phyloP scores from a whole-genome alignment of 2,329 filamentous ascomycete species.

The Fusarium hainanense region DNA sequence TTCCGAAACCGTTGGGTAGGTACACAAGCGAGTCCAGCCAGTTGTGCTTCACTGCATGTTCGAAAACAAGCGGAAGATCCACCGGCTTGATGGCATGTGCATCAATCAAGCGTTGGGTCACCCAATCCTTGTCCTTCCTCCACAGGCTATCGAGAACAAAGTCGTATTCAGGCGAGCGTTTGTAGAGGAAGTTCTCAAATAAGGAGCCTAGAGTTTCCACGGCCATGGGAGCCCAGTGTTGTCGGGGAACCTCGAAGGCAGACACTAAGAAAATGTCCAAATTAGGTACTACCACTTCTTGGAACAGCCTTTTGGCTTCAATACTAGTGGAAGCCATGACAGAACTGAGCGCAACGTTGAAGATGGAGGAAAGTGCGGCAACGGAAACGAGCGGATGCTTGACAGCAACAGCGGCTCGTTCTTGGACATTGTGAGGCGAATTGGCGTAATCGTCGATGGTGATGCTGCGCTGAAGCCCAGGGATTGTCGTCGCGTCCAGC shows the following conservation, averaged over 20 bases:
- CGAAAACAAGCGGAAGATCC: slow-evolving; percentile 57
- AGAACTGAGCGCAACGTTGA: slow-evolving; percentile 72
- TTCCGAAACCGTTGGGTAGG: slow-evolving; percentile 82
- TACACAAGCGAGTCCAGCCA: slow-evolving; percentile 88
- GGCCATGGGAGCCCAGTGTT: slow-evolving; percentile 78
- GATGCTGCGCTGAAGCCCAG: slow-evolving; percentile 82
- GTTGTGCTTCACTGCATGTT: slow-evolving; percentile 79
- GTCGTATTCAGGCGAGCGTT: slow-evolving; percentile 80
- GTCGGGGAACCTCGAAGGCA: slow-evolving; percentile 78
- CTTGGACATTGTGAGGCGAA: slow-evolving; percentile 61
- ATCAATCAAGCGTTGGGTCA: slow-evolving; percentile 81
- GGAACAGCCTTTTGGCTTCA: slow-evolving; percentile 73
- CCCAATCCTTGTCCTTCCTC: slow-evolving; percentile 90
- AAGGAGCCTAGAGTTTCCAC: slow-evolving; percentile 80
- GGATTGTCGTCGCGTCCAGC: slow-evolving; percentile 86
- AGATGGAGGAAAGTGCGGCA: slow-evolving; percentile 79
- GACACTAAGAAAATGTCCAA: slow-evolving; percentile 83
- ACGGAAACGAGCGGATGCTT: slow-evolving; percentile 90
- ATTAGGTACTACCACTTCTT: slow-evolving; percentile 76
- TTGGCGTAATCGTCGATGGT: slow-evolving; percentile 67
- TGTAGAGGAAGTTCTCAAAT: slow-evolving; percentile 85
- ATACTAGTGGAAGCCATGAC: slow-evolving; percentile 69
- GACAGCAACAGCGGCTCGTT: slow-evolving; percentile 70
- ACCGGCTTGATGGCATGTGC: slow-evolving; percentile 81
- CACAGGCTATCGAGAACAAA: slow-evolving; percentile 93